These are phyloP conservation scores for Protomyces macrosporus DNA, from an alignment of 1,139 yeast species.

Conservation along the genomic window DNA sequence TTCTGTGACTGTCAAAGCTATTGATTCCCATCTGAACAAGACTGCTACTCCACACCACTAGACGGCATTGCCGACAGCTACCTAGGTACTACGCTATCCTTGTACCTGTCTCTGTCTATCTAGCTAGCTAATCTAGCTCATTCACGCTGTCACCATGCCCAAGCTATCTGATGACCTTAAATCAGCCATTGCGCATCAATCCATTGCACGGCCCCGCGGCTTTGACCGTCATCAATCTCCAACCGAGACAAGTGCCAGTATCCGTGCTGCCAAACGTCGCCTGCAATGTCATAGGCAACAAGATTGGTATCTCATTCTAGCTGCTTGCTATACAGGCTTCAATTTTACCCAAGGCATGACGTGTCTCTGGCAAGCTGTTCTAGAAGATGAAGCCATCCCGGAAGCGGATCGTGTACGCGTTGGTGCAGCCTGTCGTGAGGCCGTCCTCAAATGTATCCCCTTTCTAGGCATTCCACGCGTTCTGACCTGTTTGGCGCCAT, in stretches of 20 bases:
- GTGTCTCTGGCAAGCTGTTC: conserved; percentile 7
- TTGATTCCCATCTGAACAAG: background rate
- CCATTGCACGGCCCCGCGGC: conserved; percentile 4
- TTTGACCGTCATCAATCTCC: conserved; percentile 3
- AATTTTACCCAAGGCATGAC: conserved; percentile 8
- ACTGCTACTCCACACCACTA: too few species aligned
- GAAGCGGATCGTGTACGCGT: background rate
- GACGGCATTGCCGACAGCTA: too few species aligned
- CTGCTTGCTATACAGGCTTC: conserved; percentile 19
- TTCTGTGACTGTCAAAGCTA: background rate
- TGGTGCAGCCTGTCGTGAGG: conserved; percentile 19
- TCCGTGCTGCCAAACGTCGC: background rate
- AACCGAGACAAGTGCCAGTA: background rate
- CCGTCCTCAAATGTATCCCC: conserved; percentile 16
- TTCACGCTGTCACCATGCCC: background rate
- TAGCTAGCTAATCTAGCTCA: too few species aligned
- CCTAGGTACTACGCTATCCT: too few species aligned
- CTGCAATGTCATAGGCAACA: background rate
- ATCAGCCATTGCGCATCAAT: background rate
- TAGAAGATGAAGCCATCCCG: background rate
- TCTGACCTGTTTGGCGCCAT: conserved; percentile 10
- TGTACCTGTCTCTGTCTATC: too few species aligned
- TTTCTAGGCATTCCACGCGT: conserved; percentile 25
- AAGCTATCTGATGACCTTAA: background rate
- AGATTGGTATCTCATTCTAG: conserved; percentile 16